Evolutionary conservation across 768 basidiomycete genomes (phyloP), one percentile per base, ranked within the genome.

Genomic region (Leccinum uliginosum): DNA sequence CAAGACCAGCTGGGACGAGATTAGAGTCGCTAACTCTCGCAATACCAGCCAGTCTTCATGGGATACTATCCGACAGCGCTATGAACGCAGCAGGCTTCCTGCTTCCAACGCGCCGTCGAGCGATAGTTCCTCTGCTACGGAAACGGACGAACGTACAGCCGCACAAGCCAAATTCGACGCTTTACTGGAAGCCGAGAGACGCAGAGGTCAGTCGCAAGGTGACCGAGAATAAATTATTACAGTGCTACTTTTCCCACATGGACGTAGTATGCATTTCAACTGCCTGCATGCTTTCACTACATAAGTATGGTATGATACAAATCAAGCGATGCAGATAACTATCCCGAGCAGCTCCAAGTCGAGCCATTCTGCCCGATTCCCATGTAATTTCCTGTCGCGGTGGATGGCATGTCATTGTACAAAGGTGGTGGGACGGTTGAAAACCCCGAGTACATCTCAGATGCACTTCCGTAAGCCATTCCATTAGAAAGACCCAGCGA

Each of bases 61-160:
- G 88, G 88, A 89, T 62, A 67, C 72, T 24, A 74, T 90, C 21
- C 82, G 88, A 30, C 84, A 87, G 65, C 75, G 74, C 48, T 77
- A 85, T 59, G 79, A 80, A 65, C 76, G 73, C 46, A 60, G 34
- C 32, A 66, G 30, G 44, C 59, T 70, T 3, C 60, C 65, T 44
- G 32, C 58, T 48, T 32, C 55, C 27, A 50, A 55, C 24, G 29
- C 61, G 26, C 35, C 58, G 30, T 55, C 58, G 27, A 43, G 9
- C 35, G 45, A 58, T 10, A 54, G 44, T 15, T 48, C 60, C 19
- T 26, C 56, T 6, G 47, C 56, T 15, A 55, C 61, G 12, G 63
- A 65, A 47, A 62, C 57, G 9, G 62, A 71, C 48, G 76, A 76
- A 24, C 76, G 80, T 40, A 66, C 71, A 4, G 51, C 61, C 1